Base-by-base conservation (phyloP, 192 early-diverging fungal species). In the Coemansia sp. region DNA sequence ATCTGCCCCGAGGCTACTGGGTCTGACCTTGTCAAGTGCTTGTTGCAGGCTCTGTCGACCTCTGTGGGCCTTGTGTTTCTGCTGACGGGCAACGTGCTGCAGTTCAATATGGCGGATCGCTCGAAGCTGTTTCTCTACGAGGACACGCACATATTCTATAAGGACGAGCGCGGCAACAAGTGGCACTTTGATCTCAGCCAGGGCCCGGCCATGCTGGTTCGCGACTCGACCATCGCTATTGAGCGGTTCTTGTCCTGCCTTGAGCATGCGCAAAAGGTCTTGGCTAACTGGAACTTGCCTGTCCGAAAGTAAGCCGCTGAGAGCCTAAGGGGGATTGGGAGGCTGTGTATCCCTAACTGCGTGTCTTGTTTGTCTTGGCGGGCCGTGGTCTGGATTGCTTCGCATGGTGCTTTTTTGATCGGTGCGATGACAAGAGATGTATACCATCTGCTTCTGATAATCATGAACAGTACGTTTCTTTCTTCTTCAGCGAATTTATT, bases 111-210 rank as follows among this genome's bases (percentile, higher is more conserved):
- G 73, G 38, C 38, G 23, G 45, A 81, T 50, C 73, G 69, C 56
- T 71, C 78, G 14, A 75, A 75, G 69, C 78, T 81, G 56, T 81
- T 81, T 45, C 50, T 81, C 47, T 81, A 81, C 63, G 55, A 55
- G 45, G 76, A 73, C 37, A 55, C 67, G 50, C 76, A 79, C 53
- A 79, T 79, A 16, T 68, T 70, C 21, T 73, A 73, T 50, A 73
- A 75, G 62, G 67, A 68, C 47, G 53, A 69, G 45, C 43, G 61
- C 28, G 69, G 73, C 16, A 55, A 62, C 39, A 72, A 69, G 64
- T 81, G 78, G 78, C 78, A 81, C 55, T 81, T 81, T 65, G 73
- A 81, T 55, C 69, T 81, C 23, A 53, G 66, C 2, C 66, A 81
- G 66, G 78, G 78, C 11, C 78, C 78, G 33, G 68, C 61, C 2